Evolutionary conservation across 495 filamentous ascomycete genomes (phyloP), one percentile per base, ranked within the genome.

Genomic region (Xylona heveae): DNA sequence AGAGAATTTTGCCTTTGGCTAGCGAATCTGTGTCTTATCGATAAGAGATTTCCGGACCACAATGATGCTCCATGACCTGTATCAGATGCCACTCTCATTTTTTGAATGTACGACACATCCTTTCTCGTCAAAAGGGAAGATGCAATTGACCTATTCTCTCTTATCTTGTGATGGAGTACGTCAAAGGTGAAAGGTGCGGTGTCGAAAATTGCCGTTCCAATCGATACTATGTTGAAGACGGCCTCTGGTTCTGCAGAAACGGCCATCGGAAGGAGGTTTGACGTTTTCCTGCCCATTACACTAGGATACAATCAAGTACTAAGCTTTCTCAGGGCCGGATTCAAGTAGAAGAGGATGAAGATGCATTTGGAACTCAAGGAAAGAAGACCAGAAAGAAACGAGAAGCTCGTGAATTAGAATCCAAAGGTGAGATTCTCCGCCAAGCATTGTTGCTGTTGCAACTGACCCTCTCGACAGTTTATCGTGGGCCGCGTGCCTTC

Each of bases 261-360:
- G 74, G 74, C 19, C 74, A 80, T 49, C 52, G 63, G 44, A 67
- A 74, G 50, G 57, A 63, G 49, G 59, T 68, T 55, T 40, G 17
- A 23, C 37, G 15, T 22, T 20, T 33, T 26, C 19, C 9, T 15
- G 18, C 27, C 5, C 19, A 27, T 21, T 19, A 28, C 34, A 24
- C 6, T 35, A 59, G 57, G 57, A 53, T 16, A 40, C 31, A 14
- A 51, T 5, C 24, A 38, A 38, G 6, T 35, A 41, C 26, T 24
- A 18, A 44, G 37, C 24, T 47, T 42, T 24, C 42, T 42, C 35
- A 48, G 56, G 59, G 53, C 23, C 60, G 53, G 35, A 45, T 55
- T 14, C 49, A 71, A 58, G 58, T 71, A 28, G 74, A 75, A 50
- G 68, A 69, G 38, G 79, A 85, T 42, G 69, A 75, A 32, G 83